Evolutionary conservation across 176 grass and related monocot species (phyloP).

Genomic region (Oryza coarctata): DNA sequence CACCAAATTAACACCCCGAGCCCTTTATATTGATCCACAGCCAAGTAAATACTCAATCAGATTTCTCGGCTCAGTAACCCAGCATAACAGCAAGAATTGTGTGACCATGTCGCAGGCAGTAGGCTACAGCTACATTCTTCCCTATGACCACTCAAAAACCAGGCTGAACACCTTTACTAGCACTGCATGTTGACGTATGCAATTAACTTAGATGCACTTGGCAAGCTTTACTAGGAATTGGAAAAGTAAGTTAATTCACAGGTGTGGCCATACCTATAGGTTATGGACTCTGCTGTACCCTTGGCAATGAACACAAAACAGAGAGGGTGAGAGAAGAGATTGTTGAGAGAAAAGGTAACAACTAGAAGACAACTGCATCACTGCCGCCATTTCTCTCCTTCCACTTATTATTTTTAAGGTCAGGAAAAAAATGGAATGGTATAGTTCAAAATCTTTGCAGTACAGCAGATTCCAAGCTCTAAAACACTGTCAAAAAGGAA

Average conservation of each 20-base stretch:
- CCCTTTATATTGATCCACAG: neutral
- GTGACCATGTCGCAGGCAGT: neutral
- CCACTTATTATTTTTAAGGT: neutral
- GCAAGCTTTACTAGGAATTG: neutral
- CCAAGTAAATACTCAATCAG: neutral
- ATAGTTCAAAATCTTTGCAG: neutral
- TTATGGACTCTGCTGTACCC: neutral
- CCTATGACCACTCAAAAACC: neutral
- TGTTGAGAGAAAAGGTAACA: neutral
- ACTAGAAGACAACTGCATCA: neutral
- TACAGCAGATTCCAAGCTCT: conserved; percentile 1
- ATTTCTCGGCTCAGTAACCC: neutral
- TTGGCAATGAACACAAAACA: neutral
- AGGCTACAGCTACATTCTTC: neutral
- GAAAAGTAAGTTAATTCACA: neutral
- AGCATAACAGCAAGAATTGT: conserved; percentile 17
- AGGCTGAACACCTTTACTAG: neutral
- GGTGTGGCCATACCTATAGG: neutral
- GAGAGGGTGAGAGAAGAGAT: neutral
- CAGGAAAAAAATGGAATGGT: neutral
- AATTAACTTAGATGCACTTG: neutral
- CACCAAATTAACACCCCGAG: neutral
- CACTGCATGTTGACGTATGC: neutral
- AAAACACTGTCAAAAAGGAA: conserved; percentile 17
- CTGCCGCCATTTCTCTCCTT: conserved; percentile 18